Base-by-base conservation (phyloP, 2,329 filamentous ascomycete species). In the Exophiala phaeomuriformis region DNA sequence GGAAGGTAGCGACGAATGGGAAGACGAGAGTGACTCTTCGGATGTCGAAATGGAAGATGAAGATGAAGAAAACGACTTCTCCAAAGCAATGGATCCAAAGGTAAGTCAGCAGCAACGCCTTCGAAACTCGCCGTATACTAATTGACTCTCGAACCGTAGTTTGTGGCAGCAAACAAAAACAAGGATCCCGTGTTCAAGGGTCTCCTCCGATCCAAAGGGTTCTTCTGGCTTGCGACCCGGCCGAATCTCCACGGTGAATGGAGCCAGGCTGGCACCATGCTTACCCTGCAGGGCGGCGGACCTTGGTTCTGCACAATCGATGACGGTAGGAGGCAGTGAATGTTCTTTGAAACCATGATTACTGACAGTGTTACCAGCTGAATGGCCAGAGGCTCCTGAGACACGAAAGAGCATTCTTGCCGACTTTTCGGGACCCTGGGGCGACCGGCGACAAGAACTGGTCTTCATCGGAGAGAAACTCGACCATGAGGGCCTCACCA, bases 391-490 rank as follows among this genome's bases (percentile, higher is more conserved):
- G 7, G 74, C 75, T 55, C 64, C 69, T 29, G 75, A 76, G 8
- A 76, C 78, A 1, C 63, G 69, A 28, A 65, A 70, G 40, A 73
- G 74, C 7, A 77, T 80, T 39, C 65, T 69, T 48, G 70, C 76
- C 32, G 76, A 80, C 53, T 78, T 79, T 49, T 65, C 71, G 31
- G 69, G 68, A 3, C 68, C 69, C 5, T 88, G 83, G 82, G 84
- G 83, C 0, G 85, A 88, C 60, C 74, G 84, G 1, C 73, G 84
- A 1, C 84, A 88, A 64, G 85, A 88, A 65, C 65, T 88, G 4
- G 85, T 88, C 2, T 85, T 88, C 56, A 88, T 89, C 53, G 85
- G 85, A 0, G 83, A 87, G 66, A 74, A 75, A 3, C 72, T 88
- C 9, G 74, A 86, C 47, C 63, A 73, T 1, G 63, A 66, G 3